A percentile compares a stretch with the other conserved stretches of the same genome.
These are phyloP conservation scores for Coccomyxa sp. DNA, from an alignment of 139 green algal species.

Conservation along the genomic window DNA sequence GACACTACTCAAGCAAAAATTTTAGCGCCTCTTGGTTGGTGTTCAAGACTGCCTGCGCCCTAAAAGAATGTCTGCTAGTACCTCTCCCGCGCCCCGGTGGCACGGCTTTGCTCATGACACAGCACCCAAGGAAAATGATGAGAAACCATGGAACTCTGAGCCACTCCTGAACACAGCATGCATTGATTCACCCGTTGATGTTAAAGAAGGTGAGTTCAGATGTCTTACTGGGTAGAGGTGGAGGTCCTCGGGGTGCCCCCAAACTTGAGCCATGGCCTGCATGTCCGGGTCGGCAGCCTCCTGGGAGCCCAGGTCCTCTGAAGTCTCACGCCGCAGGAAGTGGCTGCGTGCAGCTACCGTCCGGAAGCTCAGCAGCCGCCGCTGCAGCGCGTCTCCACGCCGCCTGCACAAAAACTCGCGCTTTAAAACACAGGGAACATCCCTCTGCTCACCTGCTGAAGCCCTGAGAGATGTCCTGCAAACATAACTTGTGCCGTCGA, in stretches of 20 bases:
- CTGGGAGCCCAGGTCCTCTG: slow-evolving; percentile 6
- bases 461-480: too few relatives aligned
- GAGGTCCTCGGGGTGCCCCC: slow-evolving; percentile 52
- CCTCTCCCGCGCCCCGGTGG: too few relatives aligned
- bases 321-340: neutral
- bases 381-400: neutral
- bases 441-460: too few relatives aligned
- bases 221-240: slow-evolving; percentile 28
- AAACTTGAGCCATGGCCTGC: slow-evolving; percentile 47
- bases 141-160: neutral
- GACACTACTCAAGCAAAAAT: too few relatives aligned
- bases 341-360: neutral
- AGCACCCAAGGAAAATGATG: neutral
- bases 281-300: slow-evolving; percentile 31
- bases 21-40: too few relatives aligned
- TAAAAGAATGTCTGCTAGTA: too few relatives aligned
- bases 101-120: neutral
- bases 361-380: neutral
- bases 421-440: too few relatives aligned
- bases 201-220: neutral
- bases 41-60: too few relatives aligned
- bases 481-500: too few relatives aligned
- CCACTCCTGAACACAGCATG: too few relatives aligned
- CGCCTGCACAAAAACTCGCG: slow-evolving; percentile 2
- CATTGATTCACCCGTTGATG: too few relatives aligned